phyloP scores from a whole-genome alignment of 2,329 filamentous ascomycete genomes.

The Pseudophaeomoniella oleicola region DNA sequence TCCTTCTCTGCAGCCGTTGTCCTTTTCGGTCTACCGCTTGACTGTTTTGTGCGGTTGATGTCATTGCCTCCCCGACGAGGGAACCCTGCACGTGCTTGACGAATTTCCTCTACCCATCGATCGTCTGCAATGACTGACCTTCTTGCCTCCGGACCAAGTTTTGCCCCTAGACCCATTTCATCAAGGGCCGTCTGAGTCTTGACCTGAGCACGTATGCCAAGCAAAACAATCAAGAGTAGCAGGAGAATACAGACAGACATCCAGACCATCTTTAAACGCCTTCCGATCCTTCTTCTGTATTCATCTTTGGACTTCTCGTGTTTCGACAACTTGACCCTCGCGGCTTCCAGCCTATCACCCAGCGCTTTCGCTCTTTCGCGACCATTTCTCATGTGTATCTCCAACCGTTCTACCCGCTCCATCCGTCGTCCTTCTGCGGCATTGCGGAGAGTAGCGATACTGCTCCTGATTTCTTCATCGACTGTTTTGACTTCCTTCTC shows the following conservation, averaged over 20 bases:
- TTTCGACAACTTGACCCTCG: slow-evolving; percentile 22
- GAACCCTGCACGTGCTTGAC: too few species aligned
- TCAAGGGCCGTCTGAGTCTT: too few species aligned
- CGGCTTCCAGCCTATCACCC: slow-evolving; percentile 22
- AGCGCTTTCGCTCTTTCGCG: slow-evolving; percentile 20
- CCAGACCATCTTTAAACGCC: slow-evolving; percentile 25
- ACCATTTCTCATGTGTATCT: slow-evolving; percentile 23
- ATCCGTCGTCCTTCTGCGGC: slow-evolving; percentile 22
- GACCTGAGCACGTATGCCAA: not conserved
- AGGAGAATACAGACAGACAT: slow-evolving; percentile 14
- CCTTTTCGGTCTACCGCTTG: too few species aligned
- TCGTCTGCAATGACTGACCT: too few species aligned
- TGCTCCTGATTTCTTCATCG: slow-evolving; percentile 21
- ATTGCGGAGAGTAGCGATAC: slow-evolving; percentile 19
- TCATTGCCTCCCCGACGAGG: too few species aligned
- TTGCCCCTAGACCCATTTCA: too few species aligned
- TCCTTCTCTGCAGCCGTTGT: too few species aligned
- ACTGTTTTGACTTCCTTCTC: slow-evolving; percentile 20
- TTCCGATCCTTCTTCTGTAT: slow-evolving; percentile 23
- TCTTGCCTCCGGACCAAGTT: too few species aligned
- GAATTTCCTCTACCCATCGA: too few species aligned
- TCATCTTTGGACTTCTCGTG: slow-evolving; percentile 28
- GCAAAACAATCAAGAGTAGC: slow-evolving; percentile 15
- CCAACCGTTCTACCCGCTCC: slow-evolving; percentile 19
- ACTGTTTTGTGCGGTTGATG: too few species aligned